A percentile compares a stretch with the other conserved stretches of the same genome.
Evolutionary conservation across 805 yeast genomes (phyloP).

Genomic region (Myxozyma mucilagina): DNA sequence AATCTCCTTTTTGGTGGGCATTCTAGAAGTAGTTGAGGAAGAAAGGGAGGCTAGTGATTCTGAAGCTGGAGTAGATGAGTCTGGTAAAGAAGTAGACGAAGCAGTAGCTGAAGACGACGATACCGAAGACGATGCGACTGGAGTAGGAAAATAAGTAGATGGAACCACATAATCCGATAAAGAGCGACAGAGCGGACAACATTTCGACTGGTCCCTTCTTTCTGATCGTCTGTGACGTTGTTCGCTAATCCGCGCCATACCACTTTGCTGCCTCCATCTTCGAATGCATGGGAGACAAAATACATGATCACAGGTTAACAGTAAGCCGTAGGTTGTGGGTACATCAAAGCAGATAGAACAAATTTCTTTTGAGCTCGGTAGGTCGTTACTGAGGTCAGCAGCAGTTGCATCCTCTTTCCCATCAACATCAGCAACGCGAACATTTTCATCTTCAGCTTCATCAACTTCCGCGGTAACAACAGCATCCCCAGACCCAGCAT

Average conservation of each 20-base stretch:
- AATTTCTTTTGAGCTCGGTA: neutral
- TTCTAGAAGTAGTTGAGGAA: neutral
- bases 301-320: constrained; percentile 17
- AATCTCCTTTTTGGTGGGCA: constrained; percentile 17
- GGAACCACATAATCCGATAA: constrained; percentile 26
- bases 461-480: too few species aligned
- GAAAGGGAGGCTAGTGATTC: neutral
- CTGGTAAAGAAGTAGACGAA: too few species aligned
- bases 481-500: too few species aligned
- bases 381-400: neutral
- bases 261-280: constrained; percentile 14
- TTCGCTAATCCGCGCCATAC: neutral
- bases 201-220: constrained; percentile 6
- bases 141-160: constrained; percentile 12
- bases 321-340: constrained; percentile 20
- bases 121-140: neutral
- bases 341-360: constrained; percentile 23
- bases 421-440: too few species aligned
- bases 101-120: neutral
- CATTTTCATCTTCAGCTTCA: too few species aligned
- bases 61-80: too few species aligned
- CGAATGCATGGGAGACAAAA: constrained; percentile 24
- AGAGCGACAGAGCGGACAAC: constrained; percentile 27
- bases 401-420: too few species aligned
- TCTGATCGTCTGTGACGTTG: neutral